phyloP scores from a whole-genome alignment of 441 rosid species.

The Francoa sonchifolia region DNA sequence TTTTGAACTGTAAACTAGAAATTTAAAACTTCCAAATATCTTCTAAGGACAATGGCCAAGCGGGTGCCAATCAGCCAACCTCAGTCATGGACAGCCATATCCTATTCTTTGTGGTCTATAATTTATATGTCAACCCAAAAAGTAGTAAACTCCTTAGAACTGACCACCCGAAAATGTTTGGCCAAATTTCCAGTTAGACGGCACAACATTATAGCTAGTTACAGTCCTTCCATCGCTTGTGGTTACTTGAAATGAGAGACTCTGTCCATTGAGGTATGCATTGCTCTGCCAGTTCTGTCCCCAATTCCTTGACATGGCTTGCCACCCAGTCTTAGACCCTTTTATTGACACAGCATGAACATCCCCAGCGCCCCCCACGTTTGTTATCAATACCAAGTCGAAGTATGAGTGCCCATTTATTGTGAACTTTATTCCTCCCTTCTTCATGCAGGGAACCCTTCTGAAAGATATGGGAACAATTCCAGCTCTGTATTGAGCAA shows the following conservation, averaged over 20 bases:
- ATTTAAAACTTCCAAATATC: not conserved
- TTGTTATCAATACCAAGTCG: slow-evolving; percentile 50
- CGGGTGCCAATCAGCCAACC: slow-evolving; percentile 3
- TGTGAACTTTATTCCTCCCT: slow-evolving; percentile 58
- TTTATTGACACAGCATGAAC: slow-evolving; percentile 43
- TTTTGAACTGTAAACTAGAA: not conserved
- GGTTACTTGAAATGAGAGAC: slow-evolving; percentile 59
- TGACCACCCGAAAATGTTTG: slow-evolving; percentile 61
- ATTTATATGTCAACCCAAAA: too few species aligned
- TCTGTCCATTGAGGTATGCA: slow-evolving; percentile 45
- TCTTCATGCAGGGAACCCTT: slow-evolving; percentile 56
- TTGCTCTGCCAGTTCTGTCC: slow-evolving; percentile 83
- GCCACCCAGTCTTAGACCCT: slow-evolving; percentile 55
- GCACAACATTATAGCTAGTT: slow-evolving; percentile 37
- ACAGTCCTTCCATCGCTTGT: slow-evolving; percentile 65
- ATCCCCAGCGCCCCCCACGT: slow-evolving; percentile 64
- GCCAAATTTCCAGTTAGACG: slow-evolving; percentile 67
- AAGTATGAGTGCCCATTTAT: slow-evolving; percentile 70
- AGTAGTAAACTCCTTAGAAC: too few species aligned
- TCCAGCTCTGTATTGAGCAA: slow-evolving; percentile 85
- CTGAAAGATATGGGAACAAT: slow-evolving; percentile 73
- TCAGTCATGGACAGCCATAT: not conserved
- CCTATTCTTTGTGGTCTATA: not conserved
- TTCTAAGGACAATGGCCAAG: not conserved
- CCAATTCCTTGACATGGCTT: slow-evolving; percentile 64